A percentile compares a stretch with the other conserved stretches of the same genome.
Evolutionary conservation across 495 filamentous ascomycete genomes (phyloP).

Genomic region (Rostrohypoxylon terebratum): DNA sequence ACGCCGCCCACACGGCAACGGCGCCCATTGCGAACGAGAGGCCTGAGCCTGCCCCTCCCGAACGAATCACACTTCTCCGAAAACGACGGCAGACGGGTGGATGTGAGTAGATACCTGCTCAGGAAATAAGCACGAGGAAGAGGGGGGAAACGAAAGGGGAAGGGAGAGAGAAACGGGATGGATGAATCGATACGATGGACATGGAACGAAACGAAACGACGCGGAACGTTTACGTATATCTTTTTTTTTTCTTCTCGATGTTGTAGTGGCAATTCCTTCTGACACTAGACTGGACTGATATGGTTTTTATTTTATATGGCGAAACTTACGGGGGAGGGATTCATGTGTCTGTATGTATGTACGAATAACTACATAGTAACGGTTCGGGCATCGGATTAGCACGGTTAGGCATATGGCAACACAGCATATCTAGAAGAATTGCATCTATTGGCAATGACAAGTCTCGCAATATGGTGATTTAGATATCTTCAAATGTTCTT

Average conservation of each 20-base stretch:
- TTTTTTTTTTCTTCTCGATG: neutral
- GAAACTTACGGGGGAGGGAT: neutral
- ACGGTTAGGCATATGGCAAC: slow-evolving; percentile 4
- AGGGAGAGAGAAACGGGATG: neutral
- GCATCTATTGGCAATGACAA: neutral
- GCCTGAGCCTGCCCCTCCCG: too few species aligned
- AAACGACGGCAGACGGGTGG: neutral
- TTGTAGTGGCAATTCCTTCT: slow-evolving; percentile 1
- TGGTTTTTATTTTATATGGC: slow-evolving; percentile 5
- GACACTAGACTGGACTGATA: slow-evolving; percentile 6
- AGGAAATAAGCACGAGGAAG: neutral
- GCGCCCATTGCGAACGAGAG: neutral
- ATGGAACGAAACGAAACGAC: neutral
- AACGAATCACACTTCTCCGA: too few species aligned
- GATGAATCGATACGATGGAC: neutral
- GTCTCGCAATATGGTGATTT: neutral
- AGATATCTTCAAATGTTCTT: neutral
- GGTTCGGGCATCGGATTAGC: slow-evolving; percentile 4
- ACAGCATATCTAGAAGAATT: slow-evolving; percentile 7
- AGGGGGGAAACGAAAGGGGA: neutral
- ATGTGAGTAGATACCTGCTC: neutral
- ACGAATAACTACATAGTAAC: neutral
- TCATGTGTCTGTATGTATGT: neutral
- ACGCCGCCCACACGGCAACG: neutral
- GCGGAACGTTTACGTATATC: neutral